phyloP scores from a whole-genome alignment of 805 yeast genomes.

The Pichia phayaonensis region DNA sequence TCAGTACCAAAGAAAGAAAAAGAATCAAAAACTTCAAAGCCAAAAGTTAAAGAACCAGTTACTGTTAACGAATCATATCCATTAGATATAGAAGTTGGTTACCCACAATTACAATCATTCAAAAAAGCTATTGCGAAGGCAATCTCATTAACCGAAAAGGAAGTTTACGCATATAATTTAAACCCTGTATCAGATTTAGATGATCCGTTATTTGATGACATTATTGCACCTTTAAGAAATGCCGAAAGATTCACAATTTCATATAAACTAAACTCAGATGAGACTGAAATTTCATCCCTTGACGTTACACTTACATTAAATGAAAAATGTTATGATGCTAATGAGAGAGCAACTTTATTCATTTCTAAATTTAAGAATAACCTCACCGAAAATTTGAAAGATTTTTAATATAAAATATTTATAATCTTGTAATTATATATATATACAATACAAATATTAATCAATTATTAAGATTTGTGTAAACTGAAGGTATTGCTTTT shows the following conservation, averaged over 20 bases:
- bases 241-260: slow-evolving; percentile 35
- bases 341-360: slow-evolving; percentile 36
- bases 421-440: neutral
- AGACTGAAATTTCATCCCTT: slow-evolving; percentile 22
- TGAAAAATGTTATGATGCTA: slow-evolving; percentile 37
- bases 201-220: slow-evolving; percentile 54
- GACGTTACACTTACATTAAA: slow-evolving; percentile 31
- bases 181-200: slow-evolving; percentile 37
- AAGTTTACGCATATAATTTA: slow-evolving; percentile 33
- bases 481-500: too few relatives aligned
- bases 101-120: slow-evolving; percentile 9
- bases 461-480: neutral
- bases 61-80: slow-evolving; percentile 1
- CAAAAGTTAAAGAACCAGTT: slow-evolving; percentile 28
- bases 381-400: neutral
- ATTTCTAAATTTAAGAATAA: slow-evolving; percentile 17
- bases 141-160: slow-evolving; percentile 36
- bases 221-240: slow-evolving; percentile 39
- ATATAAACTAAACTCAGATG: slow-evolving; percentile 25
- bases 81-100: slow-evolving; percentile 4
- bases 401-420: neutral
- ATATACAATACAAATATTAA: neutral
- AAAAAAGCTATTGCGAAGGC: slow-evolving; percentile 35
- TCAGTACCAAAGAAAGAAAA: slow-evolving; percentile 2
- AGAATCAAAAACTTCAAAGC: slow-evolving; percentile 14